These are phyloP conservation scores for Botrytis byssoidea DNA, from an alignment of 2,329 filamentous ascomycete species.

Conservation along the genomic window DNA sequence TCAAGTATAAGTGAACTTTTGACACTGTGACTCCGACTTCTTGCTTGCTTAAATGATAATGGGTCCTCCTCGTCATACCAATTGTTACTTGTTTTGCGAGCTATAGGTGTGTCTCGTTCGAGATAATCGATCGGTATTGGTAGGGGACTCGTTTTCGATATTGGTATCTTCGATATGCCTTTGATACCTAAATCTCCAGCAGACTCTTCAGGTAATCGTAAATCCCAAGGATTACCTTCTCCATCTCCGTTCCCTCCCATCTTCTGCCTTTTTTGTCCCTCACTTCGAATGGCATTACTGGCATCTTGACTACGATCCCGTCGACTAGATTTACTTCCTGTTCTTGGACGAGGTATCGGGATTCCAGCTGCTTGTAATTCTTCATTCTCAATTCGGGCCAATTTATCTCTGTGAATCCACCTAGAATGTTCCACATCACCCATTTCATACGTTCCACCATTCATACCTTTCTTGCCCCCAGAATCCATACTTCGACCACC, in stretches of 20 bases:
- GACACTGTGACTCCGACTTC: slow-evolving; percentile 69
- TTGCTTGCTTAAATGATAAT: slow-evolving; percentile 58
- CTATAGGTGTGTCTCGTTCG: slow-evolving; percentile 69
- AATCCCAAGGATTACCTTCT: slow-evolving; percentile 62
- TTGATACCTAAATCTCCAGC: slow-evolving; percentile 58
- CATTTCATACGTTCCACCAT: slow-evolving; percentile 35
- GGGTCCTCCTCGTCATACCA: slow-evolving; percentile 55
- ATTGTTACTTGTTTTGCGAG: slow-evolving; percentile 59
- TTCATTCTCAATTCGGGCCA: slow-evolving; percentile 76
- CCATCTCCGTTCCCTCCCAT: slow-evolving; percentile 44
- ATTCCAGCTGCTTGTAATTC: slow-evolving; percentile 80
- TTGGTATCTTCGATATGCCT: slow-evolving; percentile 78
- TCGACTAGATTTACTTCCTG: slow-evolving; percentile 49
- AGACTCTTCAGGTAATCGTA: slow-evolving; percentile 75
- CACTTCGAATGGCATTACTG: slow-evolving; percentile 35
- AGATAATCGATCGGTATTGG: slow-evolving; percentile 71
- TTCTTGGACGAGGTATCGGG: slow-evolving; percentile 52
- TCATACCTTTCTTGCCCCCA: slow-evolving; percentile 30
- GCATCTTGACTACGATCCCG: slow-evolving; percentile 43
- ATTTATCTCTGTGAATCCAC: slow-evolving; percentile 85
- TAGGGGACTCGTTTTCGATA: slow-evolving; percentile 75
- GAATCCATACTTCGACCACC: slow-evolving; percentile 34
- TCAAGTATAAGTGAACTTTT: slow-evolving; percentile 49
- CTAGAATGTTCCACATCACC: slow-evolving; percentile 61
- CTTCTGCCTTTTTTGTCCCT: slow-evolving; percentile 43